Conservation (phyloP, 2,329 filamentous ascomycete species). For the Magnaporthales sp. region DNA sequence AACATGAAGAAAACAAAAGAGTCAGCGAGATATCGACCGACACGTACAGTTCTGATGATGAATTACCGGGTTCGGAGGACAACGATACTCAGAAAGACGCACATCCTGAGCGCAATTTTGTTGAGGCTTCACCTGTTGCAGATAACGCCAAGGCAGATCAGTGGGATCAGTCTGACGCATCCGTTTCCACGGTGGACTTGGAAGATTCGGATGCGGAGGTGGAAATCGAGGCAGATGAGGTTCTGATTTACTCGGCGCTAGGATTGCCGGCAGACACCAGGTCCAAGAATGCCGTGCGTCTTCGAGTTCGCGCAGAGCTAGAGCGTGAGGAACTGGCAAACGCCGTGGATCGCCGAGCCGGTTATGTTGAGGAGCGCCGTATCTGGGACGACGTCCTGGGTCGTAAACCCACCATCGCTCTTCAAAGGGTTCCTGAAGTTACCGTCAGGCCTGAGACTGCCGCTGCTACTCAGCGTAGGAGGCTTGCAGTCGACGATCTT, state of each 20-base stretch:
- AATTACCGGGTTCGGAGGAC: constrained; percentile 3
- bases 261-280: constrained; percentile 30
- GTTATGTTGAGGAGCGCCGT: constrained; percentile 30
- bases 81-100: constrained; percentile 3
- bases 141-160: background rate
- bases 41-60: background rate
- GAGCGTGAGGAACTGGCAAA: constrained; percentile 36
- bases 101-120: constrained; percentile 4
- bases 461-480: background rate
- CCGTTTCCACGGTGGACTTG: constrained; percentile 1
- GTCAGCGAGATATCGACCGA: background rate
- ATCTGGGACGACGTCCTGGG: constrained; percentile 36
- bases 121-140: background rate
- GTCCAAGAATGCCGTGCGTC: constrained; percentile 21
- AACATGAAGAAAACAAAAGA: background rate
- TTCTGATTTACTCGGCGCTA: constrained; percentile 30
- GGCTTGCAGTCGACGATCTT: constrained; percentile 8
- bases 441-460: background rate
- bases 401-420: constrained; percentile 18
- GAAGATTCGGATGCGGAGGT: constrained; percentile 3
- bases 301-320: constrained; percentile 30
- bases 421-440: background rate
- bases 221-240: constrained; percentile 29
- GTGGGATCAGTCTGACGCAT: background rate
- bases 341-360: constrained; percentile 28